phyloP scores from a whole-genome alignment of 495 filamentous ascomycete species.

The Penicillium pancosmium region DNA sequence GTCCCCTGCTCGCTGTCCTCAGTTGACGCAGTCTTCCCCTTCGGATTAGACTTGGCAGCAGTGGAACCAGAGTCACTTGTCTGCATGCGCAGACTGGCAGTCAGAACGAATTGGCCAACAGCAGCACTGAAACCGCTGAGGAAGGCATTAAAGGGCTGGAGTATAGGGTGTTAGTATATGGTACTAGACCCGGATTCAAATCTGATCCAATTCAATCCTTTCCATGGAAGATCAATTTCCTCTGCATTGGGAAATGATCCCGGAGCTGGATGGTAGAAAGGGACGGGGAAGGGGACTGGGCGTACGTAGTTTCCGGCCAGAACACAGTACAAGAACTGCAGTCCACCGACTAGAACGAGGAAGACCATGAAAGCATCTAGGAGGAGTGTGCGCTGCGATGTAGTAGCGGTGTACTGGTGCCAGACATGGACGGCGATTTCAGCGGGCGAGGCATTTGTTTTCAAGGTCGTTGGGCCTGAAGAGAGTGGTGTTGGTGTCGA shows the following conservation, averaged over 20 bases:
- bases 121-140: constrained; percentile 92
- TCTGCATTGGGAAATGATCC: background rate
- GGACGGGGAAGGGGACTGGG: background rate
- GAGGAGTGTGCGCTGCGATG: constrained; percentile 88
- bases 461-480: constrained; percentile 46
- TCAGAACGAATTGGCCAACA: constrained; percentile 96
- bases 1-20: constrained; percentile 30
- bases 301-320: constrained; percentile 92
- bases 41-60: constrained; percentile 30
- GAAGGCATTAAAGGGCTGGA: constrained; percentile 97
- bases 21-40: constrained; percentile 40
- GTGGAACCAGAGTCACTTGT: constrained; percentile 52
- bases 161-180: background rate
- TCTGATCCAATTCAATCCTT: background rate
- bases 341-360: constrained; percentile 76
- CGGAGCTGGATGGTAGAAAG: background rate
- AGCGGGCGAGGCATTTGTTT: constrained; percentile 49
- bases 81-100: constrained; percentile 88
- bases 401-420: constrained; percentile 74
- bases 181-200: background rate
- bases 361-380: constrained; percentile 93
- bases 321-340: constrained; percentile 95
- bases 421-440: constrained; percentile 61
- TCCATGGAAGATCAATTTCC: background rate
- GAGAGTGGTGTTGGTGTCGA: constrained; percentile 42